Percentiles rank a stretch among this genome's conserved stretches.
Evolutionary conservation across 139 green algal genomes (phyloP).

Genomic region (Coccomyxa sp.): DNA sequence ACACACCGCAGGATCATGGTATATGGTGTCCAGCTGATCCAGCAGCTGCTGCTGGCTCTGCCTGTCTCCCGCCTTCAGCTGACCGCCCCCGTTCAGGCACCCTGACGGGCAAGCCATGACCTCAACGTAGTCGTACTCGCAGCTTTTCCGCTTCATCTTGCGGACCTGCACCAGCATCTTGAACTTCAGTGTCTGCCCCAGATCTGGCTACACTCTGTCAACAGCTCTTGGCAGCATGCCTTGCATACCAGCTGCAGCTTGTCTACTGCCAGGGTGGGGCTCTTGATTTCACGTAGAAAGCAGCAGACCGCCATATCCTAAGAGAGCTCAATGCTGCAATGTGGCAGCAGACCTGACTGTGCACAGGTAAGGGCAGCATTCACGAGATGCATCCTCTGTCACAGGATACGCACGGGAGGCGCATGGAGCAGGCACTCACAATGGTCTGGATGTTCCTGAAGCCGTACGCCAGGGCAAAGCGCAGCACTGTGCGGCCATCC

Average conservation of each 20-base stretch:
- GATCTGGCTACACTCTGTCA: too few relatives aligned
- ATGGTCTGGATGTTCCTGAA: conserved; percentile 98
- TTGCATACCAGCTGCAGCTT: too few relatives aligned
- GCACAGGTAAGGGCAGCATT: too few relatives aligned
- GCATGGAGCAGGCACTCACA: conserved; percentile 27
- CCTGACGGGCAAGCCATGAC: conserved; percentile 95
- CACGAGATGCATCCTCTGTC: too few relatives aligned
- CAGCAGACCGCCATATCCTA: too few relatives aligned
- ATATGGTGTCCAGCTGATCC: conserved; percentile 47
- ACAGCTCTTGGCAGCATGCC: too few relatives aligned
- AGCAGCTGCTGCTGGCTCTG: conserved; percentile 53
- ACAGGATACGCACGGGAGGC: too few relatives aligned
- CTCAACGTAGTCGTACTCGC: conserved; percentile 92
- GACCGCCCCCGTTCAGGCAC: conserved; percentile 94
- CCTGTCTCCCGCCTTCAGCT: conserved; percentile 43
- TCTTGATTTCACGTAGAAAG: too few relatives aligned
- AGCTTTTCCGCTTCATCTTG: conserved; percentile 71
- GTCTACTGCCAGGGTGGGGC: too few relatives aligned
- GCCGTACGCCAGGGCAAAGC: conserved; percentile 82
- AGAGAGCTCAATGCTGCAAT: too few relatives aligned
- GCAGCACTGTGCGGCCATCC: conserved; percentile 50
- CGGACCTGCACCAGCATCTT: conserved; percentile 29
- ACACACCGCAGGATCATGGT: conserved; percentile 37
- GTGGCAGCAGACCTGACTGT: too few relatives aligned
- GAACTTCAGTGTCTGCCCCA: too few relatives aligned